A percentile compares a stretch with the other conserved stretches of the same genome.
phyloP scores from a whole-genome alignment of 192 early-diverging fungal species.

The Rhizophagus prolifer region DNA sequence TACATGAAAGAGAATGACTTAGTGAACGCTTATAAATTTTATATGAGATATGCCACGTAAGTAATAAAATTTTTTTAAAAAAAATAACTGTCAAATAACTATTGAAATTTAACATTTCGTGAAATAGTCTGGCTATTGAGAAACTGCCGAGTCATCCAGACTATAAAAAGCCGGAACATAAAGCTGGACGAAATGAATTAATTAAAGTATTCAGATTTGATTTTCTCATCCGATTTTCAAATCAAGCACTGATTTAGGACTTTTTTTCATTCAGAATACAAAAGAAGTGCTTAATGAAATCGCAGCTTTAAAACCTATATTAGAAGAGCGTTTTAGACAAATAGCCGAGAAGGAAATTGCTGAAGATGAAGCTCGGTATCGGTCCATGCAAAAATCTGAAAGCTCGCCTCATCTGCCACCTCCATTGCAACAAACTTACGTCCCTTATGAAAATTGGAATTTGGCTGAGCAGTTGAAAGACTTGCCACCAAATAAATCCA shows the following conservation, averaged over 20 bases:
- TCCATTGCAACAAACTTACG: background rate
- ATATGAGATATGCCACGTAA: conserved; percentile 20
- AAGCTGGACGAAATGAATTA: background rate
- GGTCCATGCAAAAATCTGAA: background rate
- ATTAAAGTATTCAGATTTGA: background rate
- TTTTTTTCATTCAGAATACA: conserved; percentile 3
- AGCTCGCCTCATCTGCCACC: background rate
- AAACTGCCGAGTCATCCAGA: conserved; percentile 17
- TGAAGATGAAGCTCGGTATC: background rate
- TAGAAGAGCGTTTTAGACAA: background rate
- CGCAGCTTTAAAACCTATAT: conserved; percentile 7
- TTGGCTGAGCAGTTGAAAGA: conserved; percentile 1
- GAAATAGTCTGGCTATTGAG: conserved; percentile 1
- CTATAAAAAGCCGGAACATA: conserved; percentile 1
- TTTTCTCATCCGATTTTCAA: background rate
- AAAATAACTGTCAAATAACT: background rate
- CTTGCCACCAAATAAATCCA: background rate
- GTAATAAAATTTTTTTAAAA: background rate
- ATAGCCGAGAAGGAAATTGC: background rate
- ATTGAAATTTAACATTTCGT: background rate
- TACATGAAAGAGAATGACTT: conserved; percentile 19
- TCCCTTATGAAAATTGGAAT: background rate
- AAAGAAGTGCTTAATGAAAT: conserved; percentile 22
- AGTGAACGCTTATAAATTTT: conserved; percentile 16
- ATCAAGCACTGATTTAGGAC: background rate